phyloP scores from a whole-genome alignment of 345 rosid species.

The Dipteronia sinensis region DNA sequence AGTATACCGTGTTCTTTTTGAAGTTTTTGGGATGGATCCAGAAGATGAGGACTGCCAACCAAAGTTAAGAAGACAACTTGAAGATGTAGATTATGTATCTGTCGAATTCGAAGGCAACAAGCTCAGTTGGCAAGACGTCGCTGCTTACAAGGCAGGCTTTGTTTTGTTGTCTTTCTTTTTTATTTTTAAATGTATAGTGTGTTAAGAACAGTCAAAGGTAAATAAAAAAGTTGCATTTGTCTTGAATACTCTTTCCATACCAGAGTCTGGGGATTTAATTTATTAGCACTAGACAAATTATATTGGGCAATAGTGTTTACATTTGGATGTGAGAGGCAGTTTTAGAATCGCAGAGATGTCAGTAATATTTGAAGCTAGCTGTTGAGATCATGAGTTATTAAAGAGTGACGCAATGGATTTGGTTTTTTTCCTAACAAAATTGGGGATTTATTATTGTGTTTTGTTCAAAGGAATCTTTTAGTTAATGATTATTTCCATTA shows the following conservation, averaged over 20 bases:
- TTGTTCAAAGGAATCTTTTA: slow-evolving; percentile 5
- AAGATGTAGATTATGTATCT: slow-evolving; percentile 93
- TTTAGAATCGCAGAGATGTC: slow-evolving; percentile 2
- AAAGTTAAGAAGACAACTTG: slow-evolving; percentile 86
- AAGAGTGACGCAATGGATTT: neutral
- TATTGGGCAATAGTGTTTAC: neutral
- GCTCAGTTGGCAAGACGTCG: slow-evolving; percentile 91
- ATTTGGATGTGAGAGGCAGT: neutral
- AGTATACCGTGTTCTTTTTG: slow-evolving; percentile 90
- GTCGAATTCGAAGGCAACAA: slow-evolving; percentile 83
- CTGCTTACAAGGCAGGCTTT: slow-evolving; percentile 70
- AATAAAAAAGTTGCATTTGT: neutral
- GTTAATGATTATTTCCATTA: slow-evolving; percentile 14
- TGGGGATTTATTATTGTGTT: neutral
- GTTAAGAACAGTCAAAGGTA: neutral
- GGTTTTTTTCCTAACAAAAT: neutral
- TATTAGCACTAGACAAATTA: neutral
- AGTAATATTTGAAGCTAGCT: slow-evolving; percentile 6
- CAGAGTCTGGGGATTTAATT: neutral
- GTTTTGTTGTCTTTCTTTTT: neutral
- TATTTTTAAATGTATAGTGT: neutral
- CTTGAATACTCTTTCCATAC: neutral
- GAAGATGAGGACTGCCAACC: slow-evolving; percentile 94
- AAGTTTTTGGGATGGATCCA: slow-evolving; percentile 98
- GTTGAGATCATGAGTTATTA: neutral